A percentile compares a stretch with the other conserved stretches of the same genome.
Conservation (phyloP, 345 rosid species). For the Syzygium grande region DNA sequence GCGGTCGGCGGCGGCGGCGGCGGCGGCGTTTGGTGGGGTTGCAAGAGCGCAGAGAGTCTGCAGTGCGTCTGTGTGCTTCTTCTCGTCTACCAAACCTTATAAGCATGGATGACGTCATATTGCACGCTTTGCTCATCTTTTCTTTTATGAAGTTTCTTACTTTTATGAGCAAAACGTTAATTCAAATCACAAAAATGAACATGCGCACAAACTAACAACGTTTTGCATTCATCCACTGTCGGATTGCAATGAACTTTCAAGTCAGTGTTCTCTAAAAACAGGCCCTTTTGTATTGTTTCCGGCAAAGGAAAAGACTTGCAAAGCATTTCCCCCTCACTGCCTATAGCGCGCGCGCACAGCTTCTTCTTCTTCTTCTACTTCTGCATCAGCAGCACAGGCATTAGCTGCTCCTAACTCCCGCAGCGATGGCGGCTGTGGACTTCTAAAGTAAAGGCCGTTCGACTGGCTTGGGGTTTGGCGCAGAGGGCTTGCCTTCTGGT, state of each 20-base stretch:
- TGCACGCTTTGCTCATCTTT: neutral
- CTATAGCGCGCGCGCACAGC: neutral
- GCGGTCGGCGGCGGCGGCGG: neutral
- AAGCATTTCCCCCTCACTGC: neutral
- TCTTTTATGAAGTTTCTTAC: neutral
- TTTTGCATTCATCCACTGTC: neutral
- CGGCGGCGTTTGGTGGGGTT: neutral
- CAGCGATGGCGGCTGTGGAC: neutral
- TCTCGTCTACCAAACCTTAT: neutral
- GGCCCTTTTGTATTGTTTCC: neutral
- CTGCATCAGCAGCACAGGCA: neutral
- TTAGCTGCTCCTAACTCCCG: neutral
- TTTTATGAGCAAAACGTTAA: neutral
- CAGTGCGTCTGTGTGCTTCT: neutral
- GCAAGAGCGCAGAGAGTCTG: neutral
- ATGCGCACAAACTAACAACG: neutral
- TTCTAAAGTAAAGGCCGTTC: neutral
- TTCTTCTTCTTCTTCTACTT: neutral
- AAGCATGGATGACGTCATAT: neutral
- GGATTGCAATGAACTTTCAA: neutral
- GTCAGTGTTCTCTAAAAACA: neutral
- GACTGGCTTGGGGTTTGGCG: neutral
- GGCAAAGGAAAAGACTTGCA: neutral
- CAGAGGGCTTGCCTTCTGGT: neutral
- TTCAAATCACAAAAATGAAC: no score